Evolutionary conservation across 2,329 filamentous ascomycete species (phyloP).

Genomic region (Stachybotrys chartarum): DNA sequence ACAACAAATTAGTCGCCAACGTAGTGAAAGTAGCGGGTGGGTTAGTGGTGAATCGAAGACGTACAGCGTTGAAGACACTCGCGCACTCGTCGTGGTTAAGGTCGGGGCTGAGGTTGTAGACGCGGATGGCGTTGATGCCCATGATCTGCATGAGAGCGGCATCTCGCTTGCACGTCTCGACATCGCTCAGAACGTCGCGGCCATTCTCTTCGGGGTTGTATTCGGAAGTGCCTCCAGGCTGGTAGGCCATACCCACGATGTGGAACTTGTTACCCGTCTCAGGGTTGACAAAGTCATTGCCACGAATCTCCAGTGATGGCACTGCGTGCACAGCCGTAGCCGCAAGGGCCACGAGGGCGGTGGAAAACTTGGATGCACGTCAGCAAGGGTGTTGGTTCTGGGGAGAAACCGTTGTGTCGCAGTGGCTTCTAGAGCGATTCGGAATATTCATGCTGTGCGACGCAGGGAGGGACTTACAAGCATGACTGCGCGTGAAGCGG

Average conservation of each 20-base stretch:
- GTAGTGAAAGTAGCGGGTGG: no score
- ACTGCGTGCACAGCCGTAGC: conserved; percentile 50
- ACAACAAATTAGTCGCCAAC: not conserved
- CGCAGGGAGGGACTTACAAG: conserved; percentile 7
- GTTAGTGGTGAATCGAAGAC: conserved; percentile 5
- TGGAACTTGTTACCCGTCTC: conserved; percentile 54
- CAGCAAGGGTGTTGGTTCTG: not conserved
- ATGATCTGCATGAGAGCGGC: conserved; percentile 58
- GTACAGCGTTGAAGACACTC: conserved; percentile 57
- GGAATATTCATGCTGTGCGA: not conserved
- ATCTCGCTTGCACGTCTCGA: conserved; percentile 53
- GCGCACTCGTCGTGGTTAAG: conserved; percentile 61
- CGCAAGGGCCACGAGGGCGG: conserved; percentile 44
- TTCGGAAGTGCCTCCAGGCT: conserved; percentile 58
- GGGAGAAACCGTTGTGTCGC: no score
- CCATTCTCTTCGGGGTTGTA: conserved; percentile 44
- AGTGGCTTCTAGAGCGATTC: not conserved
- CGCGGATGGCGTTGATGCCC: conserved; percentile 60
- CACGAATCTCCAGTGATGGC: conserved; percentile 47
- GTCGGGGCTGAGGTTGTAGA: conserved; percentile 61
- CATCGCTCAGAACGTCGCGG: conserved; percentile 54
- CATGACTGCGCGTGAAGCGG: conserved; percentile 4
- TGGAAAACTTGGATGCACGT: conserved; percentile 21
- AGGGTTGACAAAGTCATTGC: conserved; percentile 53
- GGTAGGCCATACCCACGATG: conserved; percentile 62